Evolutionary conservation across 2,329 filamentous ascomycete species (phyloP).

Genomic region (Phoma sp.): DNA sequence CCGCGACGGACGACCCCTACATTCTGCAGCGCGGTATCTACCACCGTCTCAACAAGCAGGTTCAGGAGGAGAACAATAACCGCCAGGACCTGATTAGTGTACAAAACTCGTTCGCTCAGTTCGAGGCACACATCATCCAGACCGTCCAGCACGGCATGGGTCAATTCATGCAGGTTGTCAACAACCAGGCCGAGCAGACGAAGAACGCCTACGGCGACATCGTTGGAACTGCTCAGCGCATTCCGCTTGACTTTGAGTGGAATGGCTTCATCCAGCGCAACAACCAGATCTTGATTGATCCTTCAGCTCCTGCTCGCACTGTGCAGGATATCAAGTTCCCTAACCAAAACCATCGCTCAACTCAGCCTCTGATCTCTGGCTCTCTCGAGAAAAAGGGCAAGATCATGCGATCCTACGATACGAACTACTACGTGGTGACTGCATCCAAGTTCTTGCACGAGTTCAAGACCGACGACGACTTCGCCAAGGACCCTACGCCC

Average conservation of each 20-base stretch:
- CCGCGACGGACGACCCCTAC: slow-evolving; percentile 82
- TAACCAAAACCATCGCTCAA: slow-evolving; percentile 83
- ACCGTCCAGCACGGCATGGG: slow-evolving; percentile 83
- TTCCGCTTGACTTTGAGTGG: slow-evolving; percentile 91
- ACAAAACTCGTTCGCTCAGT: slow-evolving; percentile 87
- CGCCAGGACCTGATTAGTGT: slow-evolving; percentile 87
- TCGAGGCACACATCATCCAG: slow-evolving; percentile 84
- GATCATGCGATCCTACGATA: slow-evolving; percentile 80
- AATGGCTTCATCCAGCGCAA: slow-evolving; percentile 78
- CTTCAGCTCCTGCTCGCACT: slow-evolving; percentile 73
- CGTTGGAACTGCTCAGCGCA: slow-evolving; percentile 73
- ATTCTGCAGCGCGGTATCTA: slow-evolving; percentile 80
- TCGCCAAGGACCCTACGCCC: slow-evolving; percentile 74
- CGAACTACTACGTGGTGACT: slow-evolving; percentile 88
- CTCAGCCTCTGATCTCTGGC: slow-evolving; percentile 84
- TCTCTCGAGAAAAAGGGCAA: slow-evolving; percentile 89
- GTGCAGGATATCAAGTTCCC: slow-evolving; percentile 80
- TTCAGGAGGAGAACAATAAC: slow-evolving; percentile 95
- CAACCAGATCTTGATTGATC: slow-evolving; percentile 75
- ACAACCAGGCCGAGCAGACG: slow-evolving; percentile 80
- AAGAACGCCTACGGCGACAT: slow-evolving; percentile 85
- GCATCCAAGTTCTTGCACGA: slow-evolving; percentile 90
- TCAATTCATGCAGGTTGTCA: slow-evolving; percentile 81
- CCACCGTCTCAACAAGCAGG: slow-evolving; percentile 86
- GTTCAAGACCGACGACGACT: slow-evolving; percentile 89